Conservation (phyloP, 345 rosid genomes). For the Cardamine chenopodiifolia region DNA sequence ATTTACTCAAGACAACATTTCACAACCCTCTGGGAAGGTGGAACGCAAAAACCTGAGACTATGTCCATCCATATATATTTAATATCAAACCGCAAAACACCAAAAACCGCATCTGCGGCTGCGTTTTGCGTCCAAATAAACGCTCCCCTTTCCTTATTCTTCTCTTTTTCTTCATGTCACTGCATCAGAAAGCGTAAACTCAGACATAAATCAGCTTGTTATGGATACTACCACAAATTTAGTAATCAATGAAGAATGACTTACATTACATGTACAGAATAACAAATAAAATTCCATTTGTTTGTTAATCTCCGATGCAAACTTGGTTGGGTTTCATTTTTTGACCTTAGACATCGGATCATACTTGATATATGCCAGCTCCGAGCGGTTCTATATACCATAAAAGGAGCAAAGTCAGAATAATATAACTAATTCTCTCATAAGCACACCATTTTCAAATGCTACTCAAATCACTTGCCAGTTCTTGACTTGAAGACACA, state of each 20-base stretch:
- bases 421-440: not conserved
- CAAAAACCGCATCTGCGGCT: not conserved
- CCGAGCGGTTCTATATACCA: constrained; percentile 67
- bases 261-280: constrained; percentile 67
- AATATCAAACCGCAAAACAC: constrained; percentile 6
- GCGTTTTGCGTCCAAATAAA: constrained; percentile 16
- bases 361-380: constrained; percentile 86
- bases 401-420: constrained; percentile 32
- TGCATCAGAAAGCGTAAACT: constrained; percentile 28
- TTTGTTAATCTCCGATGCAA: constrained; percentile 43
- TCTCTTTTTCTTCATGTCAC: not conserved
- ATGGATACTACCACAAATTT: not conserved
- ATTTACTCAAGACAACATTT: constrained; percentile 7
- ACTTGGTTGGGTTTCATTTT: constrained; percentile 56
- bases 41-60: constrained; percentile 24
- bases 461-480: constrained; percentile 4
- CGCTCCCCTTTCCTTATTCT: not conserved
- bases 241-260: constrained; percentile 6
- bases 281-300: not conserved
- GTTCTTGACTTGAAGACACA: constrained; percentile 12
- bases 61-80: constrained; percentile 3
- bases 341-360: constrained; percentile 83
- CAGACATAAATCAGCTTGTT: not conserved
- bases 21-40: constrained; percentile 22
- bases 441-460: not conserved